These are phyloP conservation scores for Penicillium sp. DNA, from an alignment of 2,329 filamentous ascomycete species.

Conservation along the genomic window DNA sequence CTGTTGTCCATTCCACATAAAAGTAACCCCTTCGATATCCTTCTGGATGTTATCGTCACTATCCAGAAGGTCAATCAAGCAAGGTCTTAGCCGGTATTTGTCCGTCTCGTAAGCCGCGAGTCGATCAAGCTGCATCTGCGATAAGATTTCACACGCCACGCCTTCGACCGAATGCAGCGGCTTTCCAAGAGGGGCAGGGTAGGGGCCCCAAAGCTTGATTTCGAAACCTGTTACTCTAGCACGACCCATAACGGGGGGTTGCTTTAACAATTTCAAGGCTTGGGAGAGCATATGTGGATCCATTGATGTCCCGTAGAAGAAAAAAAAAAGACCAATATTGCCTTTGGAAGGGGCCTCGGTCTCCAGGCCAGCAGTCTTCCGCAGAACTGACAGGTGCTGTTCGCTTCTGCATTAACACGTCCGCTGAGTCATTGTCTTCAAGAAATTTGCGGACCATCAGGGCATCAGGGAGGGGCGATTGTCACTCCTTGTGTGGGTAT, in stretches of 20 bases:
- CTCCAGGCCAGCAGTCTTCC: background rate
- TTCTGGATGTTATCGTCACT: background rate
- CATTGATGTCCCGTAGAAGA: slow-evolving; percentile 12
- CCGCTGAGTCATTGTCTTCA: background rate
- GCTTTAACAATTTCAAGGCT: slow-evolving; percentile 2
- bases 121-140: slow-evolving; percentile 10
- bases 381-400: background rate
- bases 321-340: slow-evolving; percentile 6
- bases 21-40: slow-evolving; percentile 5
- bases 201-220: slow-evolving; percentile 10
- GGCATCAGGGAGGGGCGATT: background rate
- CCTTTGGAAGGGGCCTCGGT: background rate
- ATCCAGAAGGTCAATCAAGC: slow-evolving; percentile 9
- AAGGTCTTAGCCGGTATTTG: slow-evolving; percentile 4
- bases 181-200: slow-evolving; percentile 9
- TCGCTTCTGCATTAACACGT: background rate
- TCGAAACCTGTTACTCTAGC: slow-evolving; percentile 10
- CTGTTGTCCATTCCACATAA: slow-evolving; percentile 13
- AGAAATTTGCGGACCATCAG: background rate
- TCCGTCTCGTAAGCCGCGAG: slow-evolving; percentile 14
- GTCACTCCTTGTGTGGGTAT: background rate
- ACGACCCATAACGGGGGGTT: background rate
- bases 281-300: slow-evolving; percentile 6
- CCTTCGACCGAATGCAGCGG: slow-evolving; percentile 1
- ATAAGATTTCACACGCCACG: slow-evolving; percentile 9